Percentiles rank a stretch among this genome's conserved stretches.
Conservation (phyloP, 2,329 filamentous ascomycete species). For the Cryphonectria japonica region DNA sequence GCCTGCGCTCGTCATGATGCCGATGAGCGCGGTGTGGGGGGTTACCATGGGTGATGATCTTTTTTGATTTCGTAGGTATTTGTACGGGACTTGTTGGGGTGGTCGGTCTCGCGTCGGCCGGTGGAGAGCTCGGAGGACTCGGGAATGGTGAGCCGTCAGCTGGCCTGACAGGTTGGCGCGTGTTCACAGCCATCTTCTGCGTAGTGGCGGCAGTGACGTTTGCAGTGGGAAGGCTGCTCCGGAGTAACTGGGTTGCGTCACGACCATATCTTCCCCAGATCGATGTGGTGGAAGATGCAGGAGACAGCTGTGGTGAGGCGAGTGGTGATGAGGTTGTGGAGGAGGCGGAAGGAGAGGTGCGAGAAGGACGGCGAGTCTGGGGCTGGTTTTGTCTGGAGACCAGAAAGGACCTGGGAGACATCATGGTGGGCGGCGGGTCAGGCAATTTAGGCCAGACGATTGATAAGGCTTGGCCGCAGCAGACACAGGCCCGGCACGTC, state of each 20-base stretch:
- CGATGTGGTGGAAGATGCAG: constrained; percentile 25
- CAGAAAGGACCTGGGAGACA: constrained; percentile 46
- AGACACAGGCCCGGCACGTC: constrained; percentile 18
- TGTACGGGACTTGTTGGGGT: constrained; percentile 57
- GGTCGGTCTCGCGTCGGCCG: constrained; percentile 41
- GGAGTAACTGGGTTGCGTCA: constrained; percentile 23
- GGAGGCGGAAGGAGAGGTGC: constrained; percentile 20
- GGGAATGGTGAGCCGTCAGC: constrained; percentile 30
- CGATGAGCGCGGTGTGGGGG: constrained; percentile 42
- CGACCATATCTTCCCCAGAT: constrained; percentile 39
- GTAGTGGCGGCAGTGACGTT: constrained; percentile 29
- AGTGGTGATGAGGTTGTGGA: constrained; percentile 27
- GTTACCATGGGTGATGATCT: constrained; percentile 39
- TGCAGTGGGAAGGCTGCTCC: constrained; percentile 30
- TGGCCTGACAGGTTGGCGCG: constrained; percentile 34
- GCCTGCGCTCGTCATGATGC: constrained; percentile 41
- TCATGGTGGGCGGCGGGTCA: constrained; percentile 37
- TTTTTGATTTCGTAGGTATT: constrained; percentile 52
- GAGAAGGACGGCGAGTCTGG: neutral
- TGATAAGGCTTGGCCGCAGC: constrained; percentile 27
- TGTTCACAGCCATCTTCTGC: constrained; percentile 35
- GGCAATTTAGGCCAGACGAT: constrained; percentile 22
- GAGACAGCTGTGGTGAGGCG: constrained; percentile 20
- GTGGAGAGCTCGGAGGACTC: constrained; percentile 37
- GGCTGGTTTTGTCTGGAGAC: constrained; percentile 39